Conservation (phyloP, 2,329 filamentous ascomycete genomes). For the Anthostomella pinea region DNA sequence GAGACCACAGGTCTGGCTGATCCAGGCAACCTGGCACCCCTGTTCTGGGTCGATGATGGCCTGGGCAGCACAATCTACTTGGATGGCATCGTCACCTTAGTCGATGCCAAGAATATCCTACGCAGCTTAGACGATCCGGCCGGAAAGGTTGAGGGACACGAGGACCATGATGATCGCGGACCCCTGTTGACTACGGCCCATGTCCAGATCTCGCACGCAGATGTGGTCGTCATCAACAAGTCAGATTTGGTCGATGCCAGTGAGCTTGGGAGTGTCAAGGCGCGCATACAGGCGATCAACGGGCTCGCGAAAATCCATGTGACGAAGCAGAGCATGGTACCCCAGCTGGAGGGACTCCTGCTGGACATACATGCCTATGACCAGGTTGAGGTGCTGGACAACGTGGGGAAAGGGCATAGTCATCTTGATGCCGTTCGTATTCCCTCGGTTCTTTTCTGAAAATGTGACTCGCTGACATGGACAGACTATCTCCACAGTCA, state of each 20-base stretch:
- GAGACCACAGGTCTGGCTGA: conserved; percentile 96
- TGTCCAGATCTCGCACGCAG: conserved; percentile 93
- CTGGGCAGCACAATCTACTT: conserved; percentile 94
- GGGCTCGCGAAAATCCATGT: conserved; percentile 79
- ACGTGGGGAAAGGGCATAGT: conserved; percentile 75
- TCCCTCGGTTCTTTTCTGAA: not conserved
- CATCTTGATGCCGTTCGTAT: conserved; percentile 77
- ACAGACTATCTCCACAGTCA: conserved; percentile 80
- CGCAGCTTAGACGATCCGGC: conserved; percentile 73
- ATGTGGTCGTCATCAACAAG: conserved; percentile 94
- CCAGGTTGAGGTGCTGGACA: conserved; percentile 69
- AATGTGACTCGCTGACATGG: no score
- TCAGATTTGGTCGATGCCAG: conserved; percentile 72
- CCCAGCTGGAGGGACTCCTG: conserved; percentile 78
- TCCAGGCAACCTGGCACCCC: conserved; percentile 88
- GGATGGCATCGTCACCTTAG: conserved; percentile 92
- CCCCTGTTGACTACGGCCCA: conserved; percentile 87
- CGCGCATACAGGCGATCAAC: conserved; percentile 81
- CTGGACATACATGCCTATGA: conserved; percentile 94
- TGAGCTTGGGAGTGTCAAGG: conserved; percentile 67
- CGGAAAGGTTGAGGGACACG: conserved; percentile 50
- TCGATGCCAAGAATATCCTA: conserved; percentile 91
- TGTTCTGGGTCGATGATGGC: conserved; percentile 98
- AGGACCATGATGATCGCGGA: conserved; percentile 51
- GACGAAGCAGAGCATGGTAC: conserved; percentile 76